phyloP scores from a whole-genome alignment of 2,329 filamentous ascomycete species.

The Fusarium sterilihyphosum region DNA sequence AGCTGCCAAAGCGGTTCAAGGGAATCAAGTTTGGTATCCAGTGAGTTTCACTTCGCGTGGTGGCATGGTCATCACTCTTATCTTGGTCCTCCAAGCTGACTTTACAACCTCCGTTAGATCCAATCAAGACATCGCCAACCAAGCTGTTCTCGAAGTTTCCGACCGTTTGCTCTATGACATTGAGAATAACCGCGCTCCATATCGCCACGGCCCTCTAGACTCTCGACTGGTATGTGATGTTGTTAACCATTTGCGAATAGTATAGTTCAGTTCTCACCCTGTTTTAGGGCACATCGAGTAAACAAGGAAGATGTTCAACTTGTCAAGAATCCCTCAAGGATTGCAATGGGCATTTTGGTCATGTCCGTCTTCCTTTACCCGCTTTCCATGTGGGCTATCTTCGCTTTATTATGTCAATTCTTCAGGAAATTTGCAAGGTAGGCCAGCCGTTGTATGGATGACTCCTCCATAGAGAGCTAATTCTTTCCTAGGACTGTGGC shows the following conservation, averaged over 20 bases:
- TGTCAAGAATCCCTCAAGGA: conserved; percentile 83
- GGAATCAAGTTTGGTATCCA: conserved; percentile 94
- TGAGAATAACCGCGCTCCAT: conserved; percentile 78
- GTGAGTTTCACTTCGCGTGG: conserved; percentile 57
- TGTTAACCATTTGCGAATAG: neutral
- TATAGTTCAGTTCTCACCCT: neutral
- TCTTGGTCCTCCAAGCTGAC: neutral
- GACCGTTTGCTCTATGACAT: conserved; percentile 94
- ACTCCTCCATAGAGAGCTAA: conserved; percentile 6
- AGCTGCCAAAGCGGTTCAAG: conserved; percentile 89
- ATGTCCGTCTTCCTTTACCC: conserved; percentile 89
- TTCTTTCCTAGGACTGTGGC: conserved; percentile 72
- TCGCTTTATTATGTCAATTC: conserved; percentile 88
- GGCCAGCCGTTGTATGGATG: neutral
- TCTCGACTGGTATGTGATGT: conserved; percentile 69
- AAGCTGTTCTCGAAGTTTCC: conserved; percentile 94
- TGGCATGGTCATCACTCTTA: neutral
- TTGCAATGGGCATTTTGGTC: conserved; percentile 95
- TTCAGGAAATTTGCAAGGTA: conserved; percentile 94
- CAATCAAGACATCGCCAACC: conserved; percentile 93
- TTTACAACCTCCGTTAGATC: conserved; percentile 63
- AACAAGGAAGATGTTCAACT: conserved; percentile 80
- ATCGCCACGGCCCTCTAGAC: conserved; percentile 87
- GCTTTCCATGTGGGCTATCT: conserved; percentile 97
- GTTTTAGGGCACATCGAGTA: conserved; percentile 80